Percentiles rank a stretch among this genome's conserved stretches.
phyloP scores from a whole-genome alignment of 1,139 yeast species.

The Magnusiomyces tetraspermus region DNA sequence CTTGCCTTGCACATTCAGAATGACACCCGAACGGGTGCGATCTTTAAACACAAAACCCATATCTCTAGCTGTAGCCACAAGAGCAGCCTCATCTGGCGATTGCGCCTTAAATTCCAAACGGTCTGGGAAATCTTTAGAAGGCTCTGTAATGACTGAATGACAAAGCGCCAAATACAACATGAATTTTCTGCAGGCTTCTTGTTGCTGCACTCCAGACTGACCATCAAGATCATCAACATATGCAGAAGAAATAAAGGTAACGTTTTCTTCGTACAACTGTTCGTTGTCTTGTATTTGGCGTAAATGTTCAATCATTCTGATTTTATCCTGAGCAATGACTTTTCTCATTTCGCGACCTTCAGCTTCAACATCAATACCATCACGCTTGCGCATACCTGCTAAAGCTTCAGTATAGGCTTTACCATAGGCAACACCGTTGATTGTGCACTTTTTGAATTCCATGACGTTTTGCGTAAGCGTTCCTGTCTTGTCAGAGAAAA shows the following conservation, averaged over 20 bases:
- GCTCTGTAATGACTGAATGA: slow-evolving; percentile 83
- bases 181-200: slow-evolving; percentile 59
- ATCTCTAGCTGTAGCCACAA: slow-evolving; percentile 89
- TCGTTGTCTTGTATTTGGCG: slow-evolving; percentile 41
- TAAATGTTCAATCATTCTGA: slow-evolving; percentile 53
- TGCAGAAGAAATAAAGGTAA: slow-evolving; percentile 73
- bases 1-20: slow-evolving; percentile 66
- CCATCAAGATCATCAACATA: slow-evolving; percentile 47
- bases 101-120: slow-evolving; percentile 72
- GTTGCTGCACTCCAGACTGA: slow-evolving; percentile 45
- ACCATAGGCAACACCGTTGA: slow-evolving; percentile 82
- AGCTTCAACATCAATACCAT: slow-evolving; percentile 69
- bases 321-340: slow-evolving; percentile 50
- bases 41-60: slow-evolving; percentile 75
- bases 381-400: slow-evolving; percentile 83
- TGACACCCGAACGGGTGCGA: slow-evolving; percentile 62
- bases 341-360: slow-evolving; percentile 24
- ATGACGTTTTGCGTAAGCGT: slow-evolving; percentile 92
- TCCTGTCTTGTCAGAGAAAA: slow-evolving; percentile 95
- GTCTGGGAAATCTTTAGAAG: slow-evolving; percentile 47
- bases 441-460: slow-evolving; percentile 92
- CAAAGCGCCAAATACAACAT: slow-evolving; percentile 85
- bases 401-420: slow-evolving; percentile 93
- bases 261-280: slow-evolving; percentile 51
- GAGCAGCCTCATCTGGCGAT: slow-evolving; percentile 95